Base-by-base conservation (phyloP, 805 yeast genomes). In the Kodamaea kakaduensis region DNA sequence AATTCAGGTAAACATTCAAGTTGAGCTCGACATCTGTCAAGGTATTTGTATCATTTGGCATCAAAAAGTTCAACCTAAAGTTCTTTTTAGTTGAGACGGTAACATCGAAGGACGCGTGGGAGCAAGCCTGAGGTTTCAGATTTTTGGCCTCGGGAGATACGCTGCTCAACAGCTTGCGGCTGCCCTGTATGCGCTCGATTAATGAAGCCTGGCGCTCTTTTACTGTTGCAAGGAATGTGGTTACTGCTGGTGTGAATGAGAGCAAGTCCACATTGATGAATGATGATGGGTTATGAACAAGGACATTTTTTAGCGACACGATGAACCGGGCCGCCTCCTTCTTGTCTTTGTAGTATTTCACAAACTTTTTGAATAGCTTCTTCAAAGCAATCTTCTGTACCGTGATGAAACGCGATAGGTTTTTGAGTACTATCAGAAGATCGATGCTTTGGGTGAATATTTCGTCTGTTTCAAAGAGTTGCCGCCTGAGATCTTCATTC, bases 331-430 rank as follows among this genome's bases (percentile, higher is more conserved):
- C 31, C 16, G 57, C 40, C 12, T 46, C 33, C 3, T 39, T 47
- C 21, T 45, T 38, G 40, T 58, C 53, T 6, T 36, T 13, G 35
- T 67, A 65, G 48, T 75, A 66, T 49, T 75, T 75, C 31, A 64
- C 32, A 41, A 73, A 81, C 53, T 86, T 85, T 60, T 86, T 85
- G 48, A 85, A 65, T 32, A 85, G 69, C 59, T 85, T 85, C 42
- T 80, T 69, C 32, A 83, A 67, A 5, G 78, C 94, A 3, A 86
- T 78, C 49, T 80, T 78, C 51, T 85, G 95, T 6, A 84, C 71
- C 15, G 80, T 61, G 10, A 84, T 74, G 51, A 81, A 85, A 42
- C 86, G 68, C n/a, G 84, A 70, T 31, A 85, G 60, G 42, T 79
- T 73, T 47, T 81, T 84, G 17, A 83, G 61, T 48, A 61, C 37